Base-by-base conservation (phyloP, 305 asterid genomes). In the Rubia occidens region DNA sequence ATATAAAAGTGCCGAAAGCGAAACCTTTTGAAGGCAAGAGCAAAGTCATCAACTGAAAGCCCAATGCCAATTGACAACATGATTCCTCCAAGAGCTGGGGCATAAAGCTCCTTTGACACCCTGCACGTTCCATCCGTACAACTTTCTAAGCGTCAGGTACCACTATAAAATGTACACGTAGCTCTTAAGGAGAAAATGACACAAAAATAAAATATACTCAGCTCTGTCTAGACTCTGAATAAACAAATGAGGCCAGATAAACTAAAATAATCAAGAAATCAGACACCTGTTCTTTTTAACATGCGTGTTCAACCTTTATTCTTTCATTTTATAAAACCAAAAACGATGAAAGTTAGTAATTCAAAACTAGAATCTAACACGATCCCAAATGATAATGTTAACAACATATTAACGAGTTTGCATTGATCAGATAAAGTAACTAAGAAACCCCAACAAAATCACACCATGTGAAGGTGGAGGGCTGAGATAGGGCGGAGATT, bases 71-170 rank as follows among this genome's bases (percentile, higher is more conserved):
- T 91, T 0, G 99, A 94, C 72, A 94, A 71, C 99, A 94, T 91
- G 73, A 91, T 91, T 59, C 97, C 99, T 78, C 99, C 96, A 58
- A 94, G 97, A 68, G 97, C 99, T 54, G 97, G 99, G 61, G 99
- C 96, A 69, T 94, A 94, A 69, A 86, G 66, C 63, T 89, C 97
- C 84, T 87, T 87, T n/a, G 97, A 94, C 82, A 91, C 99, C 99
- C 96, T 94, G 97, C 96, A 91, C 67, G 78, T 85, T 78, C 81
- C 68, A 45, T 20, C 60, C 47, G 43, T 43, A 49, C 29, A 62
- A 14, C 32, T 29, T 15, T 40, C 10, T 51, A 24, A 60, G 47
- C 32, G 13, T n/a, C 56, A 58, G 45, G 55, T 24, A 13, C 24
- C 56, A 45, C 43, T 42, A 40, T 56, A 56, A 56, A 56, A 11